Conservation (phyloP, 192 early-diverging fungal species). For the Entrophospora sp. region DNA sequence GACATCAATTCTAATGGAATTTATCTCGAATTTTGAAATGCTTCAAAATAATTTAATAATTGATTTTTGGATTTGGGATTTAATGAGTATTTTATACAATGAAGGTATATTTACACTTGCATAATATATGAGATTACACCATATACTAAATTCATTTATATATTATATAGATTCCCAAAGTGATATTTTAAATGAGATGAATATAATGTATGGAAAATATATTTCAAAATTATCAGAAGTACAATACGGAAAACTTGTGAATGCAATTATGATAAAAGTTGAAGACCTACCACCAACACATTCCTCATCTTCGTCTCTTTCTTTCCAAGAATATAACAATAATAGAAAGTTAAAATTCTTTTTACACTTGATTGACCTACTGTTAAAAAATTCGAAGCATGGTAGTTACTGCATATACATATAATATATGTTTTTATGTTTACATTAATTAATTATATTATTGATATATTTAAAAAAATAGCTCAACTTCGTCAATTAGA, state of each 20-base stretch:
- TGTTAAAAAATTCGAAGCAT: background rate
- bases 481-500: background rate
- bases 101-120: background rate
- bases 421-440: too few species aligned
- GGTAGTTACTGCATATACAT: too few species aligned
- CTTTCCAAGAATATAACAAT: background rate
- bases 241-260: background rate
- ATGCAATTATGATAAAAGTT: background rate
- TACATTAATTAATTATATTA: too few species aligned
- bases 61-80: background rate
- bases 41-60: background rate
- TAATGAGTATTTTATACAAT: background rate
- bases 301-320: too few species aligned
- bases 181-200: background rate
- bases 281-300: too few species aligned
- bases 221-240: constrained; percentile 2
- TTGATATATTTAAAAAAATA: background rate
- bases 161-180: background rate
- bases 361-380: background rate
- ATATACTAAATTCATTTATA: background rate
- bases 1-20: background rate
- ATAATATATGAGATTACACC: background rate
- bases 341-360: background rate
- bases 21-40: background rate
- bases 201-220: background rate